A percentile compares a stretch with the other conserved stretches of the same genome.
phyloP scores from a whole-genome alignment of 2,329 filamentous ascomycete species.

The Neofusicoccum cordaticola region DNA sequence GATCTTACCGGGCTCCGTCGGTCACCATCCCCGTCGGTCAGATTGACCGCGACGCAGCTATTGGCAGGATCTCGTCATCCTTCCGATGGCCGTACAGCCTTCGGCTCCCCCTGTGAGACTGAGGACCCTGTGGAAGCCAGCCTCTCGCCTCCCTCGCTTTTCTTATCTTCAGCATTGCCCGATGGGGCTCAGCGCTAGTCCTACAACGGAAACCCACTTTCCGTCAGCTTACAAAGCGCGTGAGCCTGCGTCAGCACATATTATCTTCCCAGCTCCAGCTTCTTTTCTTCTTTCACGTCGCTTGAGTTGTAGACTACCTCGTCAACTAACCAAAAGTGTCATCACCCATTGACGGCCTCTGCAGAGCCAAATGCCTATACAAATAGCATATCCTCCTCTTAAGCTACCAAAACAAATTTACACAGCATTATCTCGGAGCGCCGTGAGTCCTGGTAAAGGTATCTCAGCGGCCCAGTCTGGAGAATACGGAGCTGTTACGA shows the following conservation, averaged over 20 bases:
- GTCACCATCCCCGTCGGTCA: not conserved
- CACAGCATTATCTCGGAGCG: too few species aligned
- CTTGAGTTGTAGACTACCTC: too few species aligned
- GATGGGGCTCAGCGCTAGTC: not conserved
- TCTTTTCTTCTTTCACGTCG: too few species aligned
- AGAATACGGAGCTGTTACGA: too few species aligned
- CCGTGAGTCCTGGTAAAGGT: too few species aligned
- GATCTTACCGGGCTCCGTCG: not conserved
- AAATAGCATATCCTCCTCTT: too few species aligned
- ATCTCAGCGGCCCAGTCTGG: too few species aligned
- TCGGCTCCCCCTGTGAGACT: conserved; percentile 5
- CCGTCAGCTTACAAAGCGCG: not conserved
- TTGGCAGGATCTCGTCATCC: not conserved
- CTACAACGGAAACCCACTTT: not conserved
- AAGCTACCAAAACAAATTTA: too few species aligned
- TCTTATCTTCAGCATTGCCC: not conserved
- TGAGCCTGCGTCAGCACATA: not conserved
- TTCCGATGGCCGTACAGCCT: not conserved
- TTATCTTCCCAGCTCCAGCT: too few species aligned
- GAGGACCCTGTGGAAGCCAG: not conserved
- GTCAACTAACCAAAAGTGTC: too few species aligned
- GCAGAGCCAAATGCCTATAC: too few species aligned
- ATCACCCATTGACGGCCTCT: too few species aligned
- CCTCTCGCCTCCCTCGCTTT: not conserved
- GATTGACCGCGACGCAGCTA: not conserved